phyloP scores from a whole-genome alignment of 805 yeast species.

The Danielozyma ontarioensis region DNA sequence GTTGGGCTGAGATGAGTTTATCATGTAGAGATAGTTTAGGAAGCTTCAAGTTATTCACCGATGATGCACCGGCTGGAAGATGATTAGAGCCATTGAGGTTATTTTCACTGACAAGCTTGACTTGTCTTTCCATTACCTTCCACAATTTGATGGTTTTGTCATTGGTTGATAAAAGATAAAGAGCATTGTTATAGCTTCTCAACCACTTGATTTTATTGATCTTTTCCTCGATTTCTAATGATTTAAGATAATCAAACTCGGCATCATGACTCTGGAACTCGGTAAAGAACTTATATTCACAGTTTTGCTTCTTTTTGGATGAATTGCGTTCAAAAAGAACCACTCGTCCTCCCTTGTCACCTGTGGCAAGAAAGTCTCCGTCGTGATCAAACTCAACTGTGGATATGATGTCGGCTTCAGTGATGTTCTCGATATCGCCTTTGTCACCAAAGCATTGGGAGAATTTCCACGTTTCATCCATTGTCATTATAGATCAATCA shows the following conservation, averaged over 20 bases:
- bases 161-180: conserved; percentile 83
- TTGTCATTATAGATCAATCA: conserved; percentile 8
- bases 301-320: conserved; percentile 51
- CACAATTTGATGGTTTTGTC: conserved; percentile 98
- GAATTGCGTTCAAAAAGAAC: conserved; percentile 90
- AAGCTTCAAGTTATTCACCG: conserved; percentile 51
- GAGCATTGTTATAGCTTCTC: conserved; percentile 81
- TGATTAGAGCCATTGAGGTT: conserved; percentile 43
- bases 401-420: conserved; percentile 95
- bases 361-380: conserved; percentile 95
- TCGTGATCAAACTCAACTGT: conserved; percentile 94
- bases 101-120: conserved; percentile 88
- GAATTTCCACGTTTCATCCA: conserved; percentile 64
- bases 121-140: conserved; percentile 90
- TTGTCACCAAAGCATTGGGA: conserved; percentile 99
- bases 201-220: conserved; percentile 98
- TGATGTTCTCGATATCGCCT: conserved; percentile 90
- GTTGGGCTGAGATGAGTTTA: conserved; percentile 90
- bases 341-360: conserved; percentile 97
- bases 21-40: conserved; percentile 94
- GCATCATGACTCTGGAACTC: conserved; percentile 99
- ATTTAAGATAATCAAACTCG: conserved; percentile 93
- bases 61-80: conserved; percentile 19
- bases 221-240: conserved; percentile 95
- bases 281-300: conserved; percentile 93